Evolutionary conservation across 1,139 yeast species (phyloP), one percentile per base, ranked within the genome.

Genomic region (Arxiozyma slooffiae): DNA sequence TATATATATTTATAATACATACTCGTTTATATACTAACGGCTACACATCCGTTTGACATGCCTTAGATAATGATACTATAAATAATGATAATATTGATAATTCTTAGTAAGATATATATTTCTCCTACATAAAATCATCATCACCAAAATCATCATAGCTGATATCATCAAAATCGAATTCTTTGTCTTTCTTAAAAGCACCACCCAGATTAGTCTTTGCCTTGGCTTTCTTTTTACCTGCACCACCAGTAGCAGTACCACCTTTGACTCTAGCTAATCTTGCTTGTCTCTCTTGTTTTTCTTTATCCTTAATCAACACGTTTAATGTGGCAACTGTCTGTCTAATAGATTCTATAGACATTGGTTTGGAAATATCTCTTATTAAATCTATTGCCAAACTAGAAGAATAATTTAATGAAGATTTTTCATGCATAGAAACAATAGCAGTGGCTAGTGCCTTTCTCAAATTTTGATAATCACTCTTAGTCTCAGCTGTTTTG

Each of bases 181-280:
- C 79, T 60, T 81, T 82, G 63, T 85, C 89, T 71, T 85, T 84
- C 77, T 86, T 87, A 67, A 81, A 81, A 6, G 83, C 81, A 53
- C 85, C 83, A 54, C 85, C 85, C 60, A 84, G 79, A 66, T 85
- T 82, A 48, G 90, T 80, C 60, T 86, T 86, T 36, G 76, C 89
- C 45, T 53, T 53, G 56, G 82, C 90, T 79, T 90, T 89, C 81
- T 88, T 86, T 77, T 87, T 88, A 64, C 96, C 97, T 36, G 95
- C 92, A 67, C 97, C 95, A 64, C 94, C 95, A 45, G 94, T 84
- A 41, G 92, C 81, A 46, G 92, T 84, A 56, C 92, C 92, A 55
- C 92, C 92, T 55, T 61, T 67, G 46, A 88, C 78, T 67, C 82
- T 83, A 62, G 83, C 78, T 62, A 85, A 73, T 71, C 95, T 79